Conservation (phyloP, 2,329 filamentous ascomycete genomes). For the Sodiomyces alkalinus region DNA sequence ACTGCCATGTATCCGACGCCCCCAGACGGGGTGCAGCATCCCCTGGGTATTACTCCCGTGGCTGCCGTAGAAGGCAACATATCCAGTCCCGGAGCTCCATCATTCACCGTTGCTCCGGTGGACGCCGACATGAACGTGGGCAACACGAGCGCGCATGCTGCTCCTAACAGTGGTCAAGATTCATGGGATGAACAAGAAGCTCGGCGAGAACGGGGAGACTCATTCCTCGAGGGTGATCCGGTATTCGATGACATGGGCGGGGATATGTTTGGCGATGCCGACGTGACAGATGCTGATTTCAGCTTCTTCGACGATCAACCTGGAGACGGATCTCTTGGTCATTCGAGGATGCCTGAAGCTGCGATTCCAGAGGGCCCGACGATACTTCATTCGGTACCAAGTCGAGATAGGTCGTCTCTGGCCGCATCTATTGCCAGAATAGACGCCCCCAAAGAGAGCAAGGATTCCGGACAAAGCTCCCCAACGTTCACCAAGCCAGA, state of each 20-base stretch:
- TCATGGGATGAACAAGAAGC: conserved; percentile 25
- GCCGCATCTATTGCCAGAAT: no score
- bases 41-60: conserved; percentile 36
- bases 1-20: conserved; percentile 57
- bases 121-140: conserved; percentile 21
- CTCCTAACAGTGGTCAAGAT: conserved; percentile 15
- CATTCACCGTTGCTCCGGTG: conserved; percentile 10
- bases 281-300: conserved; percentile 71
- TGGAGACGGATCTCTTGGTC: conserved; percentile 22
- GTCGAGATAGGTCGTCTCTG: no score
- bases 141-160: conserved; percentile 11
- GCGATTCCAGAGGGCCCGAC: conserved; percentile 4
- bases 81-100: conserved; percentile 38
- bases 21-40: conserved; percentile 46
- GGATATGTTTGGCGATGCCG: conserved; percentile 57
- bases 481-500: conserved; percentile 40
- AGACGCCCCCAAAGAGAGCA: conserved; percentile 3
- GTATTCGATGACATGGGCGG: conserved; percentile 55
- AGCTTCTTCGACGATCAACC: conserved; percentile 63
- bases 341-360: conserved; percentile 16
- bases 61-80: conserved; percentile 32
- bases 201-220: conserved; percentile 28
- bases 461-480: no score
- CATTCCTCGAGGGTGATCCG: conserved; percentile 32
- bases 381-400: no score